Conservation (phyloP, 1,284 basidiomycete species). For the Anthracocystis walkeri region DNA sequence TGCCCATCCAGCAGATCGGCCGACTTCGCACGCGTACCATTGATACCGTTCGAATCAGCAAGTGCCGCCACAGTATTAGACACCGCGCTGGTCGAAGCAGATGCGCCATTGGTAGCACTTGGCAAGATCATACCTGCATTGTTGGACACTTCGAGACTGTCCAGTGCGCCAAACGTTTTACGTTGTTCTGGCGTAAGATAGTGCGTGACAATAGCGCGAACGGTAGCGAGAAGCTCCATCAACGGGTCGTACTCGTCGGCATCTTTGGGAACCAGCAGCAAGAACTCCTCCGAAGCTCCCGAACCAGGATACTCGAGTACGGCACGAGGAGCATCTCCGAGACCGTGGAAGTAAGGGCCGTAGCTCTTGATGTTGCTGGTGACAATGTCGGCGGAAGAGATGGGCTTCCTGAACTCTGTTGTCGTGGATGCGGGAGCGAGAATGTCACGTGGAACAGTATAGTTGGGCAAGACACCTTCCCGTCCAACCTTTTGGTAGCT, state of each 20-base stretch:
- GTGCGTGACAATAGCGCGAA: slow-evolving; percentile 57
- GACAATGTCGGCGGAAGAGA: slow-evolving; percentile 43
- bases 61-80: slow-evolving; percentile 18
- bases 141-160: slow-evolving; percentile 57
- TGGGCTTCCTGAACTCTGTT: slow-evolving; percentile 11
- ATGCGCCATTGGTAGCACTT: slow-evolving; percentile 20
- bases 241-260: slow-evolving; percentile 67
- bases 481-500: slow-evolving; percentile 46
- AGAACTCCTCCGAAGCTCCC: slow-evolving; percentile 51
- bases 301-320: slow-evolving; percentile 60
- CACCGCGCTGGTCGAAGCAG: slow-evolving; percentile 19
- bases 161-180: slow-evolving; percentile 59
- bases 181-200: slow-evolving; percentile 55
- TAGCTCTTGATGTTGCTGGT: slow-evolving; percentile 47
- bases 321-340: slow-evolving; percentile 43
- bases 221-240: slow-evolving; percentile 61
- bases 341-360: slow-evolving; percentile 54
- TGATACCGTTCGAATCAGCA: slow-evolving; percentile 13
- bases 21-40: slow-evolving; percentile 39
- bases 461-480: slow-evolving; percentile 48
- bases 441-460: slow-evolving; percentile 49
- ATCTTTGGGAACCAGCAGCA: slow-evolving; percentile 62
- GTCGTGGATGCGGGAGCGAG: slow-evolving; percentile 12
- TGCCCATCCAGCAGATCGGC: slow-evolving; percentile 41
- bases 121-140: slow-evolving; percentile 56